Percentiles rank a stretch among this genome's conserved stretches.
Evolutionary conservation across 2,329 filamentous ascomycete species (phyloP).

Genomic region (Cordyceps farinosa): DNA sequence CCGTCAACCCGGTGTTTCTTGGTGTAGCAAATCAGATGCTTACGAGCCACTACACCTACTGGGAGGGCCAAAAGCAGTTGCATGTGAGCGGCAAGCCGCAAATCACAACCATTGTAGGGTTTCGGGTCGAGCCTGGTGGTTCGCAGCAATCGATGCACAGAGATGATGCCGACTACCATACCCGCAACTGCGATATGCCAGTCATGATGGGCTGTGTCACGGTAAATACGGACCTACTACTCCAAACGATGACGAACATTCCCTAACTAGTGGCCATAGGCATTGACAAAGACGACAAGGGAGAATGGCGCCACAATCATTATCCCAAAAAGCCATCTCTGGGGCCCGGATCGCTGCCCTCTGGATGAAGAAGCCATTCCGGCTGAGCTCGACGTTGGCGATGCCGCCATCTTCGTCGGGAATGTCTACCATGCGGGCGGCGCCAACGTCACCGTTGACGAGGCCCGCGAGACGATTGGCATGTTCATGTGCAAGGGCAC

Average conservation of each 20-base stretch:
- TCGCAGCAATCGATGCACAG: conserved; percentile 37
- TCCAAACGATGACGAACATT: neutral
- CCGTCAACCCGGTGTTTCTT: conserved; percentile 34
- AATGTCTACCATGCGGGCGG: conserved; percentile 40
- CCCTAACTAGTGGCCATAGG: conserved; percentile 19
- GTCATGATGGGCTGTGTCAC: conserved; percentile 38
- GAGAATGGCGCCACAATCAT: conserved; percentile 41
- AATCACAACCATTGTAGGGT: conserved; percentile 35
- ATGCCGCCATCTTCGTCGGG: conserved; percentile 38
- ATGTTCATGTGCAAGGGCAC: conserved; percentile 34
- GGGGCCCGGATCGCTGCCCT: conserved; percentile 36
- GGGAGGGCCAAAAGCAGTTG: conserved; percentile 31
- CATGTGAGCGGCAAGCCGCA: conserved; percentile 35
- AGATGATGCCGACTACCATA: conserved; percentile 32
- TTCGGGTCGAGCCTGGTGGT: conserved; percentile 38
- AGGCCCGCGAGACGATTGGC: conserved; percentile 31
- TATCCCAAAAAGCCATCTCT: conserved; percentile 39
- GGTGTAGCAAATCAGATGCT: conserved; percentile 32
- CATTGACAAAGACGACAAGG: conserved; percentile 37
- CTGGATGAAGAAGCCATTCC: conserved; percentile 36
- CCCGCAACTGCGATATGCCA: conserved; percentile 32
- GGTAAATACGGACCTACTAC: neutral
- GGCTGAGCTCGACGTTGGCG: conserved; percentile 38
- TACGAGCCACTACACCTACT: conserved; percentile 35
- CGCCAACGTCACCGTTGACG: conserved; percentile 32